Evolutionary conservation across 352 stramenopile genomes (phyloP).

Genomic region (Phytophthora sansomeana): DNA sequence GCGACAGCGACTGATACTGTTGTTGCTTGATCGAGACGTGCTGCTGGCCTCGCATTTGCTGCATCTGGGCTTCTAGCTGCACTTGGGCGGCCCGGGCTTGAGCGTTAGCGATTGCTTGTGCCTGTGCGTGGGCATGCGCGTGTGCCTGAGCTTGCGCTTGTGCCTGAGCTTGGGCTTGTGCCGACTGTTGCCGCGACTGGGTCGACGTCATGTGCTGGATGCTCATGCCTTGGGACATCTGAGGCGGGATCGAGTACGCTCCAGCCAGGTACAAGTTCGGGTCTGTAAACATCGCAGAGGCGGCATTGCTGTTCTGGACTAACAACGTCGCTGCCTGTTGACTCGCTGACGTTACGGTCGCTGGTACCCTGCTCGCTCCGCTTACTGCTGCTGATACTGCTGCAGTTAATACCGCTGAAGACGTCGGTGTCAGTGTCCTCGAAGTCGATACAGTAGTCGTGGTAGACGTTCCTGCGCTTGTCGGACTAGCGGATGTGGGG

Average conservation of each 20-base stretch:
- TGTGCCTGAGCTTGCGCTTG: conserved; percentile 47
- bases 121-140: conserved; percentile 49
- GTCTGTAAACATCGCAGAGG: conserved; percentile 67
- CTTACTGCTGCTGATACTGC: conserved; percentile 41
- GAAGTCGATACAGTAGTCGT: conserved; percentile 16
- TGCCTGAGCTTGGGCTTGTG: conserved; percentile 46
- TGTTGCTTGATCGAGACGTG: conserved; percentile 64
- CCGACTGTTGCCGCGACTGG: conserved; percentile 50
- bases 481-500: conserved; percentile 14
- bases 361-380: conserved; percentile 29
- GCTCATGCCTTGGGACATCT: conserved; percentile 63
- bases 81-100: conserved; percentile 53
- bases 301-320: conserved; percentile 58
- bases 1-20: conserved; percentile 59
- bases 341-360: conserved; percentile 45
- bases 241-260: conserved; percentile 57
- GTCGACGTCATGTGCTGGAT: conserved; percentile 62
- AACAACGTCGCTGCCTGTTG: conserved; percentile 65
- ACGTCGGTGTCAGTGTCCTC: conserved; percentile 39
- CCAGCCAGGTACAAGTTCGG: conserved; percentile 74
- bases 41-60: conserved; percentile 50
- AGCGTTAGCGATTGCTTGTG: conserved; percentile 56
- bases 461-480: conserved; percentile 1
- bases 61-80: conserved; percentile 59
- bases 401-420: conserved; percentile 41